Base-by-base conservation (phyloP, 805 yeast species). In the Metschnikowia similis region DNA sequence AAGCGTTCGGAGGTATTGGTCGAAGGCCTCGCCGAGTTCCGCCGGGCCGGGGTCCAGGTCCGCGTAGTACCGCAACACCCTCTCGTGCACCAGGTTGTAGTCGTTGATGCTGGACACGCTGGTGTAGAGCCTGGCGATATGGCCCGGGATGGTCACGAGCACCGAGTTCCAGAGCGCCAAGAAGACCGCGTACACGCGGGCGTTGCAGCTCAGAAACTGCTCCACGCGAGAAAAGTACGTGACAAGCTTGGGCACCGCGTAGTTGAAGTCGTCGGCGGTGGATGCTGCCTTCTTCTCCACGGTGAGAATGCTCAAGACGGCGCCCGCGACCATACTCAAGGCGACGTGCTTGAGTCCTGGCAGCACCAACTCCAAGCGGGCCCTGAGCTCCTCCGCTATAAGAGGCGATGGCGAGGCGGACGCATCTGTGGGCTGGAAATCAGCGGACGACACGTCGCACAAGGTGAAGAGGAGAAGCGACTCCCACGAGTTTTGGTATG, bases 401-500 rank as follows among this genome's bases (percentile, higher is more conserved):
- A 16, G 44, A 7, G 28, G 28, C 10, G 40, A 35, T 21, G 44
- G 50, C 2, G 56, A 51, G 47, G 55, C 51, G 6, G 58, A 62
- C 2, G 54, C 49, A 4, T 49, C 52, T 14, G 48, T 53, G 8
- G 58, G 48, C 6, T 41, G 44, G 47, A 61, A 66, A 6, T 39
- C 49, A 41, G 71, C 49, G 1, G 77, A 63, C 0, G 80, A 71
- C 2, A 71, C 41, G 56, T 81, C 88, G 41, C 71, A 67, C 16
- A 75, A 56, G 4, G 75, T 58, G 54, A 74, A 79, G 2, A 69
- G 64, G 1, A 76, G 53, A 10, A 80, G 57, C 16, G 66, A 55
- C 43, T 73, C 75, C 81, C 73, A 56, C 43, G 59, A 45, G 44
- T 53, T 59, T 48, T 62, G 56, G 52, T 71, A 76, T 5, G 61